Evolutionary conservation across 805 yeast species (phyloP), one percentile per base, ranked within the genome.

Genomic region (Kuraishia hungarica): DNA sequence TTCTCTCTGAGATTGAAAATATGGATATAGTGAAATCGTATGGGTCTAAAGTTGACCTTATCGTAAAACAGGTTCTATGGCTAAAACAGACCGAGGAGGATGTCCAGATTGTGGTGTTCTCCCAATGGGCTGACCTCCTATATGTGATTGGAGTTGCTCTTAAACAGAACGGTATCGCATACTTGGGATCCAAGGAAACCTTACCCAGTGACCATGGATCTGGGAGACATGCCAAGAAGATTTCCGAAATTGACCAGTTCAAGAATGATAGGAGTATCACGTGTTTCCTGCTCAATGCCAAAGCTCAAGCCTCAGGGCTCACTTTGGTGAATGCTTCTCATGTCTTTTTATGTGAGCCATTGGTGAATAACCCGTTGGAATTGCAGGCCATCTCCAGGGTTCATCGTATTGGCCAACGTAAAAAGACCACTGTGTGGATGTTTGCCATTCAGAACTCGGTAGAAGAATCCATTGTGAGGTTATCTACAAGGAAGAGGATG

Each of bases 321-420:
- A 94, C 96, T 8, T 74, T 94, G 55, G 83, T 91, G 8, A 93
- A 93, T 72, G 98, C 99, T 0, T 87, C 88, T 2, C 97, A 94
- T 67, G 93, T 94, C 0, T 86, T 92, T 58, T 67, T 94, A 4
- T 88, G 97, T 67, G 99, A 94, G 70, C 98, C 99, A 1, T 75
- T 94, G 56, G 86, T 94, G 17, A 91, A 91, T 63, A 82, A 92
- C 0, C 86, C 96, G 1, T 75, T 91, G 51, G 98, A 94, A 62
- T 66, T 89, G 17, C 99, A 93, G 66, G 97, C 98, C 0, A 87
- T 92, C 54, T 89, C 96, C 52, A 79, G 99, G 59, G 83, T 94
- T 49, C 97, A 93, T 65, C 74, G 99, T 59, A 92, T 93, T 64
- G 99, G 99, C 0, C 99, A 94, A 68, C 78, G 76, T 2, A 73